Evolutionary conservation across 2,329 filamentous ascomycete species (phyloP).

Genomic region (Diaporthe velutina): DNA sequence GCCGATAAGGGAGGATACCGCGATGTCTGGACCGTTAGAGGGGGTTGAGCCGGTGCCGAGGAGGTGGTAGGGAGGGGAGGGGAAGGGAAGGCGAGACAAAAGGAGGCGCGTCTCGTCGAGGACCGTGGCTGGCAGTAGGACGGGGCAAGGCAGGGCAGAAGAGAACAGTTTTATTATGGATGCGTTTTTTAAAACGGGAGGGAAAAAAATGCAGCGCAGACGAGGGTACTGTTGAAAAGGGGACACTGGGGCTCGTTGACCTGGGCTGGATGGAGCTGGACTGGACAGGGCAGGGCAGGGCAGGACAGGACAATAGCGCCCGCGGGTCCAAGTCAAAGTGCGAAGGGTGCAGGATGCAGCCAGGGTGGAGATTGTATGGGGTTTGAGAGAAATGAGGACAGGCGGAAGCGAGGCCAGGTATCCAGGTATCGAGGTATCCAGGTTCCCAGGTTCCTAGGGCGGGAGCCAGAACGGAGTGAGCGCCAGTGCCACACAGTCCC

Average conservation of each 20-base stretch:
- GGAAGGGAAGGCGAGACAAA: conserved; percentile 38
- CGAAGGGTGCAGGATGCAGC: conserved; percentile 41
- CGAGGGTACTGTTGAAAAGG: conserved; percentile 43
- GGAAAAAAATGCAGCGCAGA: conserved; percentile 35
- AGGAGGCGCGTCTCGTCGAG: conserved; percentile 36
- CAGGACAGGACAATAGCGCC: conserved; percentile 20
- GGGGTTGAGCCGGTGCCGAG: conserved; percentile 40
- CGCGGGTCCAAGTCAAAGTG: conserved; percentile 27
- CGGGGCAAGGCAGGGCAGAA: conserved; percentile 32
- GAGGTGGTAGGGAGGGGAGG: conserved; percentile 41
- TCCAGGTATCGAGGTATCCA: conserved; percentile 33
- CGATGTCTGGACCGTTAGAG: conserved; percentile 40
- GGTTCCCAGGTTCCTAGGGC: conserved; percentile 6
- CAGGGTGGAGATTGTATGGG: conserved; percentile 43
- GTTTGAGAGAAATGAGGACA: conserved; percentile 43
- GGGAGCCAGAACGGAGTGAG: conserved; percentile 20
- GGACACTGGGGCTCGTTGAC: conserved; percentile 38
- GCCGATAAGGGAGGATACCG: conserved; percentile 40
- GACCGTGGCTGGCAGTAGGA: conserved; percentile 38
- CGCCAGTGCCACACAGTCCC: conserved; percentile 5
- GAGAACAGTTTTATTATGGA: conserved; percentile 38
- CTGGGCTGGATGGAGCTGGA: conserved; percentile 29
- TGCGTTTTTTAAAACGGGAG: conserved; percentile 31
- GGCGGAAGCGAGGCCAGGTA: conserved; percentile 42
- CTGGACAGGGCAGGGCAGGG: conserved; percentile 2